Conservation (phyloP, 345 rosid genomes). For the Eucalyptus urophylla region DNA sequence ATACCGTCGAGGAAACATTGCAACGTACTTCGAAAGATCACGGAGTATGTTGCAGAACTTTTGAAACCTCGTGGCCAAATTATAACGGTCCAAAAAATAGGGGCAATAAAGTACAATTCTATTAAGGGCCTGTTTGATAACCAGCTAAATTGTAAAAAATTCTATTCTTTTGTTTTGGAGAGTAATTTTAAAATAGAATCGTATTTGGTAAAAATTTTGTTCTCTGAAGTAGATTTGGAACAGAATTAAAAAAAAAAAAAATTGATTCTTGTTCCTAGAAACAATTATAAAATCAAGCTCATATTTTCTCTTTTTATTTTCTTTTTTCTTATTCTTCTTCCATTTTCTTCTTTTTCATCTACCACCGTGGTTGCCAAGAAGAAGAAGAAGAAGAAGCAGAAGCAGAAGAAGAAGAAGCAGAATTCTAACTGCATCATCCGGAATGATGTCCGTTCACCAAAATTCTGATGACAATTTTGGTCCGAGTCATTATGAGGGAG, state of each 20-base stretch:
- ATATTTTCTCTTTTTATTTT: no score
- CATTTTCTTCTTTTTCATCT: no score
- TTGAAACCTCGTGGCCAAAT: neutral
- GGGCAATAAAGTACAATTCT: neutral
- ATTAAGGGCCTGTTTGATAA: no score
- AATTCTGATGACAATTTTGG: neutral
- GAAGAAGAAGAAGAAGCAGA: no score
- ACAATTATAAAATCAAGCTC: no score
- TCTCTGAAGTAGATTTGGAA: fast-evolving
- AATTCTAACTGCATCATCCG: neutral
- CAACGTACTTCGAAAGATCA: neutral
- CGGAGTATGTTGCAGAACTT: neutral
- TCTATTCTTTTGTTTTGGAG: fast-evolving
- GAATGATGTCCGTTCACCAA: neutral
- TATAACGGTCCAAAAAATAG: neutral
- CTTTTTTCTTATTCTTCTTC: no score
- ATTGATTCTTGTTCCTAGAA: no score
- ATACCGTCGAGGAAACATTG: neutral
- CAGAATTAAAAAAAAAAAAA: no score
- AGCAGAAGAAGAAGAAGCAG: no score
- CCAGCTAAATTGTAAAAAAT: fast-evolving
- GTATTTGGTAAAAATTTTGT: no score
- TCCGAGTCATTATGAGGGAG: neutral
- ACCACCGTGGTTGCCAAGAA: fast-evolving
- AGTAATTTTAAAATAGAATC: no score